Base-by-base conservation (phyloP, 352 stramenopile genomes). In the Globisporangium cederbergense region DNA sequence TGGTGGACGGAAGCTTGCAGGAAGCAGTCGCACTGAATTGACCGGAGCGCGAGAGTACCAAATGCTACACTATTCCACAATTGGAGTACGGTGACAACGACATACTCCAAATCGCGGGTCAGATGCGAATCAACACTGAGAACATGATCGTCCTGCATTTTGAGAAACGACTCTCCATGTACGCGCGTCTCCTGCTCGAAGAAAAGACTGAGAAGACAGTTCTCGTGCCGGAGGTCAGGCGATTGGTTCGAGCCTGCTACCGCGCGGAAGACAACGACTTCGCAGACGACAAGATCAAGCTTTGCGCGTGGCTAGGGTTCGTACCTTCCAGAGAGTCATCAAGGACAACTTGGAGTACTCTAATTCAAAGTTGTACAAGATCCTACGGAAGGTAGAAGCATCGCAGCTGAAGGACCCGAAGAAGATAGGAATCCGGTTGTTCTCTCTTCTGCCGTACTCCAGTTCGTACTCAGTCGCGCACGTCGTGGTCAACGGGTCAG, bases 131-230 rank as follows among this genome's bases (percentile, higher is more conserved):
- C 10, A 67, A 67, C 43, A 43, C 42, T 4, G 7, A 51, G 20
- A 62, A 58, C 34, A 62, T 67, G 61, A 11, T 67, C 25, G 28
- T 38, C 16, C n/a, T 58, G 0, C 61, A 62, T 22, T 62, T 67
- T 25, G 25, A 47, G 52, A 66, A 66, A 34, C 34, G 38, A 18
- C 60, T 66, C 36, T 18, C 42, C 0, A 34, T 58, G 40, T 66
- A 60, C 32, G 60, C 22, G 22, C 22, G 22, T 25, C 22, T 25
- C 22, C 22, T 25, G 22, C 22, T 25, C 22, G 22, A 25, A 25
- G 0, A 25, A 25, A 25, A 25, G 22, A 25, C 22, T 1, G 22
- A 25, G 22, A 25, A 25, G 22, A 25, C 22, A 25, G 22, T 25
- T 25, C 22, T 25, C 22, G 22, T 1, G 1, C 22, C 22, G 22